Conservation (phyloP, 495 filamentous ascomycete species). For the Penicillium ucsense region DNA sequence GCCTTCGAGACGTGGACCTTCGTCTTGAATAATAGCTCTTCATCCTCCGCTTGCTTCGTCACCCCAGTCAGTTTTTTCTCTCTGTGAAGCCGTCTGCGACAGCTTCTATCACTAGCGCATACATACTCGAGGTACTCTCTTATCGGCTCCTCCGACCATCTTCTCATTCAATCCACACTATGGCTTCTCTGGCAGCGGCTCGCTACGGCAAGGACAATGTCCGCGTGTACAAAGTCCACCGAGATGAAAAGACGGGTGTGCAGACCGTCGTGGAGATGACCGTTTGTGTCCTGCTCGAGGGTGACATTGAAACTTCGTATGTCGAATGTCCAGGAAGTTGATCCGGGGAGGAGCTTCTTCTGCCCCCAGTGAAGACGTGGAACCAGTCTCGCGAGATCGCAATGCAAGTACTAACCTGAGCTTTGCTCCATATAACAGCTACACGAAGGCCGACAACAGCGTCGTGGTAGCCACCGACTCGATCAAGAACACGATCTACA, state of each 20-base stretch:
- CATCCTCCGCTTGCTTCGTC: not conserved
- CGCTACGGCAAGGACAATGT: slow-evolving; percentile 97
- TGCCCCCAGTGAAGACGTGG: not conserved
- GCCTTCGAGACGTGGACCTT: not conserved
- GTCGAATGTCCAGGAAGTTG: slow-evolving; percentile 9
- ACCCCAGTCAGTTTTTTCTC: not conserved
- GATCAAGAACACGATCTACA: slow-evolving; percentile 96
- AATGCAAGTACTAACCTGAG: not conserved
- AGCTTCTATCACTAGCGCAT: not conserved
- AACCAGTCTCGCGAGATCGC: not conserved
- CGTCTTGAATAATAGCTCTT: not conserved
- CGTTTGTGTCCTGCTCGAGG: slow-evolving; percentile 80
- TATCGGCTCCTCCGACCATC: not conserved
- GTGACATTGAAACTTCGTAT: slow-evolving; percentile 81
- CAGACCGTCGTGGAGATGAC: slow-evolving; percentile 94
- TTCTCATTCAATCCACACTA: slow-evolving; percentile 6
- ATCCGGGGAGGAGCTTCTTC: too few species aligned
- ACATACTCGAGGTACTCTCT: not conserved
- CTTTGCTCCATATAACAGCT: slow-evolving; percentile 37
- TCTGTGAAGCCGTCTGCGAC: not conserved
- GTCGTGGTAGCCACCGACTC: slow-evolving; percentile 94
- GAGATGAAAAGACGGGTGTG: slow-evolving; percentile 58
- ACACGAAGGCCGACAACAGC: slow-evolving; percentile 90
- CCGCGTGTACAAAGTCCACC: slow-evolving; percentile 88
- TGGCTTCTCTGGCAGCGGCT: slow-evolving; percentile 53